Percentiles rank a stretch among this genome's conserved stretches.
Evolutionary conservation across 371 early-diverging fungal species (phyloP).

Genomic region (Catenaria anguillulae): DNA sequence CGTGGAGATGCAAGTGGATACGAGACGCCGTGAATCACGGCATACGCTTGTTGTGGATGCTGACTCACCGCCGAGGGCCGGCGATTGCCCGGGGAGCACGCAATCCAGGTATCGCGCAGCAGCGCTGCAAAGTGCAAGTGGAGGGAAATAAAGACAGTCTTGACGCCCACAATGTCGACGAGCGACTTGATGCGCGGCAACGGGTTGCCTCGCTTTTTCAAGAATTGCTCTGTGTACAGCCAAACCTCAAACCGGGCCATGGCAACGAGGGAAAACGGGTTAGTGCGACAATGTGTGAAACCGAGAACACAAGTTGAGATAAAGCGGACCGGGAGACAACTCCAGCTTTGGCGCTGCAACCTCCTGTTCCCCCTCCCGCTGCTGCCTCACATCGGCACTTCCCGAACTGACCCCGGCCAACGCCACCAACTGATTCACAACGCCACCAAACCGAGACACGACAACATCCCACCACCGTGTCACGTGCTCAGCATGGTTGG

Average conservation of each 20-base stretch:
- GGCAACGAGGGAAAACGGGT: background rate
- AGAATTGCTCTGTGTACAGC: conserved; percentile 1
- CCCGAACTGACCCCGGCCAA: background rate
- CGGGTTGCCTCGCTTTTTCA: background rate
- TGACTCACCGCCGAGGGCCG: too few relatives aligned
- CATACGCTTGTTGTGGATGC: too few relatives aligned
- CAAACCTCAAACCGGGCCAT: too few relatives aligned
- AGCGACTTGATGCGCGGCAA: conserved; percentile 4
- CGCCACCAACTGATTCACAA: background rate
- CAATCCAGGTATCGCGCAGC: background rate
- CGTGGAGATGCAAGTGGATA: too few relatives aligned
- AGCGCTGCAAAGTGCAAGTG: conserved; percentile 5
- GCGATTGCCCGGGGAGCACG: too few relatives aligned
- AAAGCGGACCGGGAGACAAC: background rate
- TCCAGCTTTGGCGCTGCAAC: too few relatives aligned
- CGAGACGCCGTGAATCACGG: too few relatives aligned
- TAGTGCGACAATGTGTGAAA: too few relatives aligned
- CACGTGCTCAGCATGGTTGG: background rate
- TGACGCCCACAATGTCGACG: conserved; percentile 5
- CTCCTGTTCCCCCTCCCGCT: too few relatives aligned
- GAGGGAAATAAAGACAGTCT: conserved; percentile 1
- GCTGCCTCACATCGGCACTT: too few relatives aligned
- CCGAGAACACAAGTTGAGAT: too few relatives aligned
- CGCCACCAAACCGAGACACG: background rate
- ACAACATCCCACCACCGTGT: background rate